Evolutionary conservation across 768 basidiomycete species (phyloP).

Genomic region (Royoungia palumana): DNA sequence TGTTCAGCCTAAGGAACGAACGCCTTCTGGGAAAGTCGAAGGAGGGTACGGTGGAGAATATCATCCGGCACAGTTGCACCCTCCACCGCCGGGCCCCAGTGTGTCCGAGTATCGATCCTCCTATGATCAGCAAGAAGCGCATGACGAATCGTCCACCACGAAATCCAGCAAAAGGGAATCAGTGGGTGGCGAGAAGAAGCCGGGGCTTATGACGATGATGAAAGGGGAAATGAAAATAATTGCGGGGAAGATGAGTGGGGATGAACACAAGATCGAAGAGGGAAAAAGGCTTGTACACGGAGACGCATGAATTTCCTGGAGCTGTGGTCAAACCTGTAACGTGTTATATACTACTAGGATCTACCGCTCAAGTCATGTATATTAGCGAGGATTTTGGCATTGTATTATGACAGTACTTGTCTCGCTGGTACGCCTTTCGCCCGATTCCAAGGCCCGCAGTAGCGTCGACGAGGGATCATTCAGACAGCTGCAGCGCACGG

Average conservation of each 20-base stretch:
- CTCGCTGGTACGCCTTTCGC: too few species aligned
- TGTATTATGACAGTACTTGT: slow-evolving; percentile 4
- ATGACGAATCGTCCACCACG: neutral
- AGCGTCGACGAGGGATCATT: too few species aligned
- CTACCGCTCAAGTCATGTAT: slow-evolving; percentile 5
- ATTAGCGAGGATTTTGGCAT: neutral
- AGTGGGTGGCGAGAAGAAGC: slow-evolving; percentile 17
- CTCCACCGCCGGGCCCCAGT: slow-evolving; percentile 20
- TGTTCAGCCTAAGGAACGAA: neutral
- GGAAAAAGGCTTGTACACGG: slow-evolving; percentile 29
- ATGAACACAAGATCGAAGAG: slow-evolving; percentile 27
- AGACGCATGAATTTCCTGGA: slow-evolving; percentile 11
- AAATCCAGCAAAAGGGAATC: neutral
- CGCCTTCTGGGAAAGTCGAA: neutral
- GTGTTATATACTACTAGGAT: slow-evolving; percentile 4
- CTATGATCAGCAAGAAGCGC: neutral
- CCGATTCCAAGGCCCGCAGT: neutral
- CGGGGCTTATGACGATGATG: slow-evolving; percentile 27
- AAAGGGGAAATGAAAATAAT: slow-evolving; percentile 35
- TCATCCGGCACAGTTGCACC: slow-evolving; percentile 30
- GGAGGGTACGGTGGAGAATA: slow-evolving; percentile 18
- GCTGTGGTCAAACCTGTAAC: neutral
- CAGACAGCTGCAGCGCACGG: too few species aligned
- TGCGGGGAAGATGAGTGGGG: slow-evolving; percentile 28
- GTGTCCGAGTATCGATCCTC: slow-evolving; percentile 10